Evolutionary conservation across 1,284 basidiomycete genomes (phyloP).

Genomic region (Wolfiporia cocos): DNA sequence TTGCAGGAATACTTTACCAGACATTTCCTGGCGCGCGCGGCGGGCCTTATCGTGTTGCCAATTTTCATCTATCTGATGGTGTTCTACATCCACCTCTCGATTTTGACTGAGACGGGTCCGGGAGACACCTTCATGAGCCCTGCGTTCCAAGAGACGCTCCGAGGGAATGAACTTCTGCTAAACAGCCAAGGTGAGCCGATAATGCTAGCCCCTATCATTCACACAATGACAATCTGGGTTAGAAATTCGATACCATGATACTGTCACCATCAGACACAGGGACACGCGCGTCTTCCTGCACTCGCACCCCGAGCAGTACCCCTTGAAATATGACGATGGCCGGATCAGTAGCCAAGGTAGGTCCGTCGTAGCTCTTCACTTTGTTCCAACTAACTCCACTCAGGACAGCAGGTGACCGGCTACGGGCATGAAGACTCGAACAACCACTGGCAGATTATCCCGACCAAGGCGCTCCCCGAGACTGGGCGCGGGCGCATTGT

Average conservation of each 20-base stretch:
- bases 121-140: conserved; percentile 98
- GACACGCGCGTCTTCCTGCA: conserved; percentile 92
- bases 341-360: conserved; percentile 91
- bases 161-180: conserved; percentile 87
- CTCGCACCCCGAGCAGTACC: conserved; percentile 88
- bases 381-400: conserved; percentile 7
- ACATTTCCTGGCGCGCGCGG: conserved; percentile 84
- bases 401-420: conserved; percentile 97
- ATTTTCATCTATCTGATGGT: conserved; percentile 90
- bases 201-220: too few species aligned
- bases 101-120: conserved; percentile 87
- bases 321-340: conserved; percentile 93
- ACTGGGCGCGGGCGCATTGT: conserved; percentile 86
- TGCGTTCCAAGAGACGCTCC: conserved; percentile 94
- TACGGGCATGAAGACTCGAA: conserved; percentile 92
- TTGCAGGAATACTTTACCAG: conserved; percentile 81
- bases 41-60: conserved; percentile 88
- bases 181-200: conserved; percentile 78
- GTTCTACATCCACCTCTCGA: conserved; percentile 94
- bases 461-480: conserved; percentile 88
- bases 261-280: conserved; percentile 84
- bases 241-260: conserved; percentile 95
- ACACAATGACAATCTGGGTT: neutral
- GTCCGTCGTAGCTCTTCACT: conserved; percentile 2
- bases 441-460: conserved; percentile 95